Conservation (phyloP, 805 yeast genomes). For the Wickerhamiella kazuoi region DNA sequence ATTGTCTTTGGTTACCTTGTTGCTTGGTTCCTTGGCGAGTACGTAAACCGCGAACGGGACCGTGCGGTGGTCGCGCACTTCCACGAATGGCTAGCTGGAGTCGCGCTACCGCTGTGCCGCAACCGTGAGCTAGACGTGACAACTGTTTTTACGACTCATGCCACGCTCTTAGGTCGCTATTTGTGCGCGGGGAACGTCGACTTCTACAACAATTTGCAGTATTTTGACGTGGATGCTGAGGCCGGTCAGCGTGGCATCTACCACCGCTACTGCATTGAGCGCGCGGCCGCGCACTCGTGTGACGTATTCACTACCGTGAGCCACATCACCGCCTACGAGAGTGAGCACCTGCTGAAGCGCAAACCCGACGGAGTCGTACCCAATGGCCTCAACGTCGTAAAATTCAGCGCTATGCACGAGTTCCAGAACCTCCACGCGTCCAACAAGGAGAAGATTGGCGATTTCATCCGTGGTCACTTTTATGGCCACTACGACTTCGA, state of each 20-base stretch:
- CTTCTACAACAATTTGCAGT: conserved; percentile 76
- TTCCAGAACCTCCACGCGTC: conserved; percentile 91
- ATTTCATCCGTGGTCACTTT: conserved; percentile 90
- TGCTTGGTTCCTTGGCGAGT: conserved; percentile 94
- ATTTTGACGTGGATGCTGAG: conserved; percentile 90
- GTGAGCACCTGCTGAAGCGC: conserved; percentile 80
- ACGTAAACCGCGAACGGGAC: conserved; percentile 63
- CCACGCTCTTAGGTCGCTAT: conserved; percentile 86
- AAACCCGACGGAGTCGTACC: conserved; percentile 98
- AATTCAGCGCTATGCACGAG: conserved; percentile 94
- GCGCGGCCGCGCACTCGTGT: conserved; percentile 89
- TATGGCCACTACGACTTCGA: conserved; percentile 94
- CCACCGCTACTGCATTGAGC: conserved; percentile 90
- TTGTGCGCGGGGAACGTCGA: conserved; percentile 94
- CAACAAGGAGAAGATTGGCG: conserved; percentile 80
- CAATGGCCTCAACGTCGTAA: conserved; percentile 86
- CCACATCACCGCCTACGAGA: conserved; percentile 90
- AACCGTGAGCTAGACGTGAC: conserved; percentile 84
- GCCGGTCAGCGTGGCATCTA: conserved; percentile 96
- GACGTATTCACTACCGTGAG: conserved; percentile 97
- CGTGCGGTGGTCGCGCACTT: conserved; percentile 87
- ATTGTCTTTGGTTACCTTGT: conserved; percentile 81
- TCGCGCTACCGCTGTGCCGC: conserved; percentile 81
- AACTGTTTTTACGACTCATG: conserved; percentile 93
- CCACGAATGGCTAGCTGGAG: conserved; percentile 98